phyloP scores from a whole-genome alignment of 192 early-diverging fungal genomes.

The Umbelopsis isabellina region DNA sequence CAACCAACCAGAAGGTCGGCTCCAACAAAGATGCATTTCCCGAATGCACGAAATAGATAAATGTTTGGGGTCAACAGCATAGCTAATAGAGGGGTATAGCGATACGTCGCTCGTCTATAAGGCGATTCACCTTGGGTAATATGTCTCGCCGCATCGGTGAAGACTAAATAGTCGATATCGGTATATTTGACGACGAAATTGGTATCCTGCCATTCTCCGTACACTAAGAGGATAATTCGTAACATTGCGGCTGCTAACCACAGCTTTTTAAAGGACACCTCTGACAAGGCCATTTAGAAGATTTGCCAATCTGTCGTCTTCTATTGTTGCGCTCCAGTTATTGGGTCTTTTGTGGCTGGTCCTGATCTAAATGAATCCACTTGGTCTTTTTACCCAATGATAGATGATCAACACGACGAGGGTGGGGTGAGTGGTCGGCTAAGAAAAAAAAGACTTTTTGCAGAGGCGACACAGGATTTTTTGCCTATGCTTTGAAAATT shows the following conservation, averaged over 20 bases:
- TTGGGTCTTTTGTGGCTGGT: no score
- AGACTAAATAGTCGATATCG: constrained; percentile 97
- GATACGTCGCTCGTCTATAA: constrained; percentile 91
- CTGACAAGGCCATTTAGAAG: constrained; percentile 17
- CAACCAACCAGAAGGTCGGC: constrained; percentile 81
- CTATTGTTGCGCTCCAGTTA: no score
- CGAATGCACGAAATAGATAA: constrained; percentile 72
- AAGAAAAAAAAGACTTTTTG: no score
- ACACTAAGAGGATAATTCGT: constrained; percentile 71
- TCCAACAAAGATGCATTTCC: constrained; percentile 90
- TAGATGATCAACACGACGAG: no score
- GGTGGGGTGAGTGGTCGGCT: no score
- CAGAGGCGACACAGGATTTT: no score
- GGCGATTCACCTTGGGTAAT: constrained; percentile 76
- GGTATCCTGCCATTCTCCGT: constrained; percentile 89
- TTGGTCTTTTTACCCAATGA: no score
- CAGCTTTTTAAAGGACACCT: constrained; percentile 32
- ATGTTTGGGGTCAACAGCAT: constrained; percentile 86
- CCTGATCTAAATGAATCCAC: no score
- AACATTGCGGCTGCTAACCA: constrained; percentile 44
- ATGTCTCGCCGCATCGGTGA: constrained; percentile 89
- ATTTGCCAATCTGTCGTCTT: neutral
- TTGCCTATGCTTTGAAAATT: no score
- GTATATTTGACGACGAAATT: constrained; percentile 95
- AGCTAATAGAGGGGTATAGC: constrained; percentile 97